Evolutionary conservation across 768 basidiomycete species (phyloP), one percentile per base, ranked within the genome.

Genomic region (Leccinum rimulosum): DNA sequence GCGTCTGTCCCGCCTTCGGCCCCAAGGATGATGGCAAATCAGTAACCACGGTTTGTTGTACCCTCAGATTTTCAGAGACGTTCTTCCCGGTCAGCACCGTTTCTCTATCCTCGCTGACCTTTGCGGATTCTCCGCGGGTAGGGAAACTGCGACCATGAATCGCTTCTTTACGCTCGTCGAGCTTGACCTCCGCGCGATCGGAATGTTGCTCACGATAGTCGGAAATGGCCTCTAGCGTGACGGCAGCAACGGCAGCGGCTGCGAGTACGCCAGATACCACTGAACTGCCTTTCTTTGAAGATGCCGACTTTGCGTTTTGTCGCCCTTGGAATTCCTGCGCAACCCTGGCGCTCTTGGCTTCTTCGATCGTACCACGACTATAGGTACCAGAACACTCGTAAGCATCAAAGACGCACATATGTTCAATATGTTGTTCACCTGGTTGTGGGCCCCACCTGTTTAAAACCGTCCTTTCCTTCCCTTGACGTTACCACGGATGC

Each of bases 251-350:
- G 5, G 40, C 52, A 0, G 59, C 67, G 10, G 56, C 6, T 3
- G 61, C 61, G 3, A 70, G 50, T 30, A 58, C 9, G 12, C 53
- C 28, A 33, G 68, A 64, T 9, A 65, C 35, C 6, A 59, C 12
- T 15, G 61, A 67, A 49, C 51, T 49, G 10, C 25, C 61, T 30
- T 61, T 35, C 35, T 61, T 59, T 3, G 62, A 36, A 36, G 56
- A 25, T 28, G 25, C 8, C 11, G 35, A 25, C 30, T 31, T 33
- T 28, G 33, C 31, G n/a, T 40, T 47, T 3, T 3, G 25, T n/a
- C 40, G 33, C 6, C 28, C 40, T 50, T 56, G 19, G 1, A 4
- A 22, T 53, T 52, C 30, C 3, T 22, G 30, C 3, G 14, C 9
- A 7, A 47, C 36, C 5, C 28, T 14, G 5, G 36, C 47, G 19